Evolutionary conservation across 495 filamentous ascomycete genomes (phyloP), one percentile per base, ranked within the genome.

Genomic region (Penicillium cosmopolitanum): DNA sequence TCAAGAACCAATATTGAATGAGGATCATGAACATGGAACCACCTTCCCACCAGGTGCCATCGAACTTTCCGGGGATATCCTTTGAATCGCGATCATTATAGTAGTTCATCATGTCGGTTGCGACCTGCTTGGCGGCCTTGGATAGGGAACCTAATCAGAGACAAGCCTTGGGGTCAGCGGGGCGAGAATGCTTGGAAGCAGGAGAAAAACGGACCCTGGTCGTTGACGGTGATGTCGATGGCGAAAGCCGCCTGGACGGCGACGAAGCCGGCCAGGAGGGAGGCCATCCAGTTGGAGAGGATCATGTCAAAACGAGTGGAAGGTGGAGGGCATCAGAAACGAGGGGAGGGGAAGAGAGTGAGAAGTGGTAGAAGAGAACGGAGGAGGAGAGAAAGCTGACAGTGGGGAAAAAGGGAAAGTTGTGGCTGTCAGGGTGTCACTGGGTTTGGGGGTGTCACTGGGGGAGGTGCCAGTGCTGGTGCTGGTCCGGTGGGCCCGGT

Each of bases 1-100:
- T 92, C 68, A 82, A 83, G 65, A 84, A 80, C 89, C 89, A 92
- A 69, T 93, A 94, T 62, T 93, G 87, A 50, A 93, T 84, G 71
- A 90, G 69, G 1, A 82, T 79, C 66, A 89, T 88, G 80, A 88
- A 92, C 75, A 91, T 85, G 50, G 86, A 87, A 51, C 89, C 89
- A 51, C 80, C 84, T 71, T 91, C 86, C 89, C 88, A 93, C 89
- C 89, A 93, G 52, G 82, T 85, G 46, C 78, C 82, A 21, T 73
- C 82, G 11, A 92, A 77, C 46, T 91, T 83, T 31, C 89, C 89
- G 13, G 85, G 84, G 5, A 84, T 84, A 25, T 84, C 79, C 25
- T 85, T 87, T 0, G 82, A 73, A 50, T 82, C 66, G 59, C 87
- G 84, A 54, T 84, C 84, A 42, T 86, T 73, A 67, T 93, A 92